Evolutionary conservation across 805 yeast species (phyloP).

Genomic region (Hanseniaspora lachancei): DNA sequence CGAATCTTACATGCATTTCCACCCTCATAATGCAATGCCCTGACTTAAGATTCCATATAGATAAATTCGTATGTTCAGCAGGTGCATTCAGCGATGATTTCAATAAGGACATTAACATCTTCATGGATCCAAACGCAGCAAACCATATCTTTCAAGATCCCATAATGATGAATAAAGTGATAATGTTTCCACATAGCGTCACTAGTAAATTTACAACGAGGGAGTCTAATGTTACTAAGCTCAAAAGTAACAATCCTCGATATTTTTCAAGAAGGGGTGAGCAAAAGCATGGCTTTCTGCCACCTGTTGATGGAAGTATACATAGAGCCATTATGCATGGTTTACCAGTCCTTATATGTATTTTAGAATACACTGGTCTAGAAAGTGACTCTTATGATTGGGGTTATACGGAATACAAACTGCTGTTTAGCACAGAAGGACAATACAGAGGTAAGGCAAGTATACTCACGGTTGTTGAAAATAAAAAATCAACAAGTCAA

Average conservation of each 20-base stretch:
- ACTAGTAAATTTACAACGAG: constrained; percentile 46
- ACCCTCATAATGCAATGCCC: constrained; percentile 44
- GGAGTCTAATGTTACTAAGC: constrained; percentile 24
- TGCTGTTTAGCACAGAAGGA: constrained; percentile 26
- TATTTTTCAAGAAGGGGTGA: too few species aligned
- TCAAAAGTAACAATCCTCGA: background rate
- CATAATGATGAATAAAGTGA: constrained; percentile 34
- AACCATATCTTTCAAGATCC: constrained; percentile 38
- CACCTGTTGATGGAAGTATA: too few species aligned
- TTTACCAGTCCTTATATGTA: background rate
- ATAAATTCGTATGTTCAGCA: constrained; percentile 61
- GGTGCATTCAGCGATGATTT: constrained; percentile 36
- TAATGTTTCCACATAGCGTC: constrained; percentile 53
- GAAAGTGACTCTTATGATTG: constrained; percentile 17
- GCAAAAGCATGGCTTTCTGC: too few species aligned
- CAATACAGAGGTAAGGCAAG: constrained; percentile 43
- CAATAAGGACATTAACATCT: constrained; percentile 56
- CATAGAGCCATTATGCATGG: too few species aligned
- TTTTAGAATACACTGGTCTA: constrained; percentile 33
- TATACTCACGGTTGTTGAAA: constrained; percentile 21
- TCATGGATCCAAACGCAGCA: constrained; percentile 69
- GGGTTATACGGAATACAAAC: constrained; percentile 21
- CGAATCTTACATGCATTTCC: constrained; percentile 64
- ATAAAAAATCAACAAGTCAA: constrained; percentile 13
- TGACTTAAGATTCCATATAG: constrained; percentile 35